Evolutionary conservation across 345 rosid genomes (phyloP).

Genomic region (Carallia pectinifolia): DNA sequence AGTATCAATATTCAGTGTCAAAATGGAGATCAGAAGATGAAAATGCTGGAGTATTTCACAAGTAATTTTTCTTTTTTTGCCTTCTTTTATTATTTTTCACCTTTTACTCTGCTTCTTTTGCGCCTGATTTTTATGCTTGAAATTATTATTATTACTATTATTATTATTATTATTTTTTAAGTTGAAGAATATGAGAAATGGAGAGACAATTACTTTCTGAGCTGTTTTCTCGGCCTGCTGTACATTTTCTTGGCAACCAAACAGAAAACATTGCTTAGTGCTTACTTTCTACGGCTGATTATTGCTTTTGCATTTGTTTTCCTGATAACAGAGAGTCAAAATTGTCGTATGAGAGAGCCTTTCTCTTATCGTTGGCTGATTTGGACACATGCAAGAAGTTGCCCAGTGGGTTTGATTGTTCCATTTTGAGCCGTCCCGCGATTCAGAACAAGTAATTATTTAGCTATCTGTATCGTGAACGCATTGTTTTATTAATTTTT

Average conservation of each 20-base stretch:
- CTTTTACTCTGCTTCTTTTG: not conserved
- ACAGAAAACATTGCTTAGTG: not conserved
- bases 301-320: not conserved
- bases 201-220: not conserved
- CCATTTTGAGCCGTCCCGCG: not conserved
- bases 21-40: slow-evolving; percentile 16
- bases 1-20: slow-evolving; percentile 13
- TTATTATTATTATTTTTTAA: slow-evolving; percentile 10
- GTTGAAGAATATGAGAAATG: not conserved
- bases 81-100: not conserved
- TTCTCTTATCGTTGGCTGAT: slow-evolving; percentile 15
- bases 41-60: slow-evolving; percentile 6
- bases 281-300: not conserved
- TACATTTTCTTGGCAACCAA: slow-evolving; percentile 7
- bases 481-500: not conserved
- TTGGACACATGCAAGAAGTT: slow-evolving; percentile 14
- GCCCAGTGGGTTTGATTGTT: slow-evolving; percentile 15
- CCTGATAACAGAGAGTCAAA: not conserved
- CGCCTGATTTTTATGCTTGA: not conserved
- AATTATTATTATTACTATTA: not conserved
- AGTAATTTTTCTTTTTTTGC: slow-evolving; percentile 12
- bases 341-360: not conserved
- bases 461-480: not conserved
- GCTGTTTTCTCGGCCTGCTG: not conserved
- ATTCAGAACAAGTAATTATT: not conserved